Base-by-base conservation (phyloP, 2,329 filamentous ascomycete species). In the Pseudogymnoascus sp. region DNA sequence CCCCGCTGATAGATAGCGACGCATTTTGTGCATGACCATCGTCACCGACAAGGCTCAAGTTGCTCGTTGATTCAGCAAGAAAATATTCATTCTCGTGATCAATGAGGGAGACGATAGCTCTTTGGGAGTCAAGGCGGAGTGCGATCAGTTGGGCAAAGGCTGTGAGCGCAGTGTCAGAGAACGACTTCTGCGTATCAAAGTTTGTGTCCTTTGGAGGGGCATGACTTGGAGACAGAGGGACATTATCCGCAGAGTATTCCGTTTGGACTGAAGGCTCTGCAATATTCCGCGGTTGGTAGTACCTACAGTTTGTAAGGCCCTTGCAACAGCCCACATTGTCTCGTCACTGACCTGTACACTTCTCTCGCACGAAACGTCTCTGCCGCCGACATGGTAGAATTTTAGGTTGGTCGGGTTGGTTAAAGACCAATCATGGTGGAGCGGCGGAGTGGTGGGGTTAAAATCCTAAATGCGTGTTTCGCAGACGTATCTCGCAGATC, bases 51-150 rank as follows among this genome's bases (percentile, higher is more conserved):
- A 67, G 63, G 60, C 76, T 77, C 6, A 80, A 68, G 4, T 75
- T 77, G 23, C 74, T 75, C 1, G 81, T 82, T 1, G 79, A 78
- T 68, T 83, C 80, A 41, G 78, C 78, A 28, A 82, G 73, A 60
- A 82, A 75, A 62, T 77, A 79, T 70, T 81, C 77, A n/a, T 70
- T 72, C 1, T 72, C 70, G 10, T 70, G 67, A 62, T 77, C 77
- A 39, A 80, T 75, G 25, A 81, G 71, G 16, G 77, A 78, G 16
- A 81, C 74, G 68, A 82, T 75, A 54, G 73, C 75, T 11, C 79
- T 75, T 64, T 77, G 76, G 36, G 76, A 76, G 31, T 75, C 72
- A 61, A 83, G 71, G 0, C 79, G 75, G 14, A 82, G 71, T 0
- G 79, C 75, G 6, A 76, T 77, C 16, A 83, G 73, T 69, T 82